Base-by-base conservation (phyloP, 371 early-diverging fungal genomes). In the Globomyces sp. region DNA sequence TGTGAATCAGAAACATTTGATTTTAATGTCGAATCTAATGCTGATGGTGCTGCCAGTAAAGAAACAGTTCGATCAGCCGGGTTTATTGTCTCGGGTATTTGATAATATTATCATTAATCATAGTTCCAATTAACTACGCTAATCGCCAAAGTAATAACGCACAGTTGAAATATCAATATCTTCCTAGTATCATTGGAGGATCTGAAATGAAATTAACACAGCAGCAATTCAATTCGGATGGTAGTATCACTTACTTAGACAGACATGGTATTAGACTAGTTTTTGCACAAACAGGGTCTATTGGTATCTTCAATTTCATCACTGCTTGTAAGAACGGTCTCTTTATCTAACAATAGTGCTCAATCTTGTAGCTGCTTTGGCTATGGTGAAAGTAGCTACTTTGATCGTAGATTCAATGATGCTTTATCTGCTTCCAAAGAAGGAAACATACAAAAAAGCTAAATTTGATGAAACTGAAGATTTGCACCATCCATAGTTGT, bases 191-290 rank as follows among this genome's bases (percentile, higher is more conserved):
- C 71, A 68, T 74, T 41, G 34, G 41, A 1, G 75, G 78, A 45
- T 74, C 78, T 24, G 86, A 85, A 52, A 78, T 76, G 71, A 86
- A 85, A 57, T 71, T 76, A 13, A 65, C 71, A n/a, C 77, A 85
- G 66, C 73, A 68, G 8, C 71, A 77, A 6, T 68, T 67, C 40
- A 73, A 81, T 34, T 57, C 72, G 6, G 71, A 74, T 64, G 79
- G 78, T 0, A 69, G 72, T 4, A 58, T 77, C 45, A 77, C 76
- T 2, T 75, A 81, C 43, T 66, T 76, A 41, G 77, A 77, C 58
- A 67, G 83, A 11, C 84, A 85, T 65, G 87, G 87, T 11, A 76
- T 86, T 57, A 72, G 79, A 11, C 64, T 86, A 10, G 76, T 81
- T 2, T 77, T 82, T 62, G 74, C 71, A 2, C 83, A 84, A 58